Evolutionary conservation across 768 basidiomycete genomes (phyloP).

Genomic region (Cystobasidium onofrii): DNA sequence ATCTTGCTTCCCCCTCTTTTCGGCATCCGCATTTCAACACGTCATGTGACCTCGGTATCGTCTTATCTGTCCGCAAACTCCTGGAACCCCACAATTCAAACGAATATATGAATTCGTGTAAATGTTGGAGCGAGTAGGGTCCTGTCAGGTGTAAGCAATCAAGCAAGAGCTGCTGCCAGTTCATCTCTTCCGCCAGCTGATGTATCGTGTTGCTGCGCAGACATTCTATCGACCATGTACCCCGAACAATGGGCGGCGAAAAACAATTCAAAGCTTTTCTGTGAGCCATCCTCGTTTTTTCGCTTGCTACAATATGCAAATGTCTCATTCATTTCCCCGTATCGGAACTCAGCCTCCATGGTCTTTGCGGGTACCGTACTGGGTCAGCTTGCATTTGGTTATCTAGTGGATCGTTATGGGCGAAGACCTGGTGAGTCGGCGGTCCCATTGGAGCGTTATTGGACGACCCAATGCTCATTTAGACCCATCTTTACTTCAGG

Average conservation of each 20-base stretch:
- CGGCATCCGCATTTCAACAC: not conserved
- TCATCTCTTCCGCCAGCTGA: too few relatives aligned
- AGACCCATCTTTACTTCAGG: not conserved
- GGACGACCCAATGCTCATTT: not conserved
- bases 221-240: constrained; percentile 31
- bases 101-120: not conserved
- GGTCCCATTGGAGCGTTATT: not conserved
- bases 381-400: constrained; percentile 67
- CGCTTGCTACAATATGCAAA: not conserved
- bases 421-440: constrained; percentile 69
- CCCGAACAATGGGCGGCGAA: constrained; percentile 31
- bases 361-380: constrained; percentile 74
- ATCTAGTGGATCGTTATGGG: constrained; percentile 36
- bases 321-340: constrained; percentile 48
- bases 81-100: not conserved
- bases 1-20: not conserved
- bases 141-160: not conserved
- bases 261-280: constrained; percentile 12
- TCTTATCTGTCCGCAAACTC: not conserved
- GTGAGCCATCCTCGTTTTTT: not conserved
- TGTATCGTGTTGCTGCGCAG: constrained; percentile 21
- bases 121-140: not conserved
- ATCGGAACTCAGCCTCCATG: constrained; percentile 55
- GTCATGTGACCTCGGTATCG: not conserved
- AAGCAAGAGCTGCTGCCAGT: too few relatives aligned